phyloP scores from a whole-genome alignment of 2,329 filamentous ascomycete genomes.

The Neopestalotiopsis clavispora region DNA sequence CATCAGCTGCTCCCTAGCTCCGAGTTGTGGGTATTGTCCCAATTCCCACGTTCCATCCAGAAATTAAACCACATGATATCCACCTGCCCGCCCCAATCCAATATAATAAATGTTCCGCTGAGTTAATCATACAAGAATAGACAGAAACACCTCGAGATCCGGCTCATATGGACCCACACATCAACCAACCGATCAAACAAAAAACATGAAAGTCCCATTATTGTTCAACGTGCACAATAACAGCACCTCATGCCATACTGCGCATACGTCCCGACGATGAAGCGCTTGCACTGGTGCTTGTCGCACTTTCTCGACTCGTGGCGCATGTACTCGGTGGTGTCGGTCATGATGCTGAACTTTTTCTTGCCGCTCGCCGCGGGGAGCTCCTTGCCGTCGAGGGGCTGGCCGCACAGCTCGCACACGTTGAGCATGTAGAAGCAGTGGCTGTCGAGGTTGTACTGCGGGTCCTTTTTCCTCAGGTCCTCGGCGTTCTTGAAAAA shows the following conservation, averaged over 20 bases:
- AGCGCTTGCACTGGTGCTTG: conserved; percentile 12
- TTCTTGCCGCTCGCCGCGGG: conserved; percentile 5
- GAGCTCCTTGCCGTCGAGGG: conserved; percentile 7
- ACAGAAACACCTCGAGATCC: too few relatives aligned
- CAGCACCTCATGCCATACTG: conserved; percentile 14
- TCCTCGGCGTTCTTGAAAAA: conserved; percentile 14
- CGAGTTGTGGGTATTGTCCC: too few relatives aligned
- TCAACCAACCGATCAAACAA: neutral
- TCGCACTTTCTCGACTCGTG: conserved; percentile 13
- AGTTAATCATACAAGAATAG: too few relatives aligned
- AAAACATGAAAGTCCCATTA: neutral
- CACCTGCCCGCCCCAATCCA: too few relatives aligned
- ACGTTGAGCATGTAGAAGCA: conserved; percentile 18
- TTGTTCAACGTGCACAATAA: neutral
- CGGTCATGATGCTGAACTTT: conserved; percentile 16
- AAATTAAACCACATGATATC: too few relatives aligned
- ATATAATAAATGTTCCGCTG: too few relatives aligned
- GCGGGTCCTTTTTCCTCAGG: conserved; percentile 5
- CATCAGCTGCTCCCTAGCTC: too few relatives aligned
- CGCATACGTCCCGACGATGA: conserved; percentile 15
- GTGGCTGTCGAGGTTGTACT: conserved; percentile 10
- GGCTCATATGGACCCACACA: too few relatives aligned
- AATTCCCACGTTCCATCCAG: too few relatives aligned
- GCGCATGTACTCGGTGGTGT: conserved; percentile 16
- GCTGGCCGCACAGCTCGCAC: conserved; percentile 14